Evolutionary conservation across 1,284 basidiomycete genomes (phyloP), one percentile per base, ranked within the genome.

Genomic region (Porodaedalea pini): DNA sequence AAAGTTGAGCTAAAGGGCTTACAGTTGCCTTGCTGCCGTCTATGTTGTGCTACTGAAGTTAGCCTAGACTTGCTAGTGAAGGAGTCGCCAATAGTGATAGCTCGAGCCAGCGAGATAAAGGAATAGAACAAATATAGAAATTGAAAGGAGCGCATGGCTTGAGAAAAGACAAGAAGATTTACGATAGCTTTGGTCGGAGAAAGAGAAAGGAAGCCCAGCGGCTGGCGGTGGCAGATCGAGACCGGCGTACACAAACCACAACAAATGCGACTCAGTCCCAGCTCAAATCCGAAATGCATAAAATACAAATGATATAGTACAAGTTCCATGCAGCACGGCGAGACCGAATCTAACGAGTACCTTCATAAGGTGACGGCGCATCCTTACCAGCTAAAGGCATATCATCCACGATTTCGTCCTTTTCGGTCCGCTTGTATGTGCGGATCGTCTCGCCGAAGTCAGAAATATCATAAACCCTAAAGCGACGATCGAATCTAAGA

Each of bases 381-480:
- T 63, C 64, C 27, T 54, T 54, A 21, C 89, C 88, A 2, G 77
- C 75, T 5, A 91, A 73, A 15, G 81, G 67, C 73, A 86, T 77
- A 61, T 80, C 73, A 66, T 94, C 88, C 32, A 92, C 63, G 21
- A 90, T 77, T 56, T 82, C 80, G 41, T 86, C 85, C 51, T 82
- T 76, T 67, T 92, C 89, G 4, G 86, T 85, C n/a, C 88, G 81
- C 71, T 97, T 96, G 72, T 90, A 94, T 19, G 94, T 96, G 66
- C 80, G 75, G 66, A 98, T 90, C 3, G 82, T 90, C 76, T 96
- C 92, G 23, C 94, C 95, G 68, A 82, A 98, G 58, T 94, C 82
- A 2, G 86, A 88, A 51, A 96, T 78, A 25, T 91, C 83, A 70
- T 86, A 96, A 45, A 96, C 75, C 5, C 94, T 78, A 76, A 95